Percentiles rank a stretch among this genome's conserved stretches.
Evolutionary conservation across 306 rosid genomes (phyloP).

Genomic region (Quercus variabilis): DNA sequence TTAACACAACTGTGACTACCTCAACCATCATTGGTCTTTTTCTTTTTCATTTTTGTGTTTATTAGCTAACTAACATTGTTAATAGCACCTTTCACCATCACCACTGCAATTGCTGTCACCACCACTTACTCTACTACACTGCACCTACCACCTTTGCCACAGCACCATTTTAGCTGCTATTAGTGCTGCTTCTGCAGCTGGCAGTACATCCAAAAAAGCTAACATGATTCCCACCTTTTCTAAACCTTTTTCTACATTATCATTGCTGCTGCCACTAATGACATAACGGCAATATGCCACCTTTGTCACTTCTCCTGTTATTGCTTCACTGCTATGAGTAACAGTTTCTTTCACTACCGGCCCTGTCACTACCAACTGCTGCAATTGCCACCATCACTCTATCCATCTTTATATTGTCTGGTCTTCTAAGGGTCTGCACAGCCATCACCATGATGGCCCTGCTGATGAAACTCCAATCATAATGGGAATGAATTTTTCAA

Average conservation of each 20-base stretch:
- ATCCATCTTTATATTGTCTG: not conserved
- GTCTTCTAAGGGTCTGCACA: not conserved
- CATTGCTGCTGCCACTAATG: not conserved
- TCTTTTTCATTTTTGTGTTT: not conserved
- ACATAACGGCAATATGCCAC: not conserved
- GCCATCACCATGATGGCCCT: not conserved
- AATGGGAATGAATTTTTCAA: not conserved
- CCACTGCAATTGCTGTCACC: not conserved
- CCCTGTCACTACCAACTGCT: not conserved
- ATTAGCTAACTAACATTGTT: not conserved
- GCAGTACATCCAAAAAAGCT: not conserved
- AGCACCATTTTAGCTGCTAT: not conserved
- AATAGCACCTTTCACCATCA: not conserved
- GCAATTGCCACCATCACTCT: slow-evolving; percentile 10
- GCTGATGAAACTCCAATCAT: not conserved
- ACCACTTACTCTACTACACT: not conserved
- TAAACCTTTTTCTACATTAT: not conserved
- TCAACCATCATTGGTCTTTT: not conserved
- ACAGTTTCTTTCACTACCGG: not conserved
- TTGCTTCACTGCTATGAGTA: not conserved
- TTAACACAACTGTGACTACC: not conserved
- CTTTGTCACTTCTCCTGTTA: not conserved
- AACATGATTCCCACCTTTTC: not conserved
- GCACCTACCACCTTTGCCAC: not conserved
- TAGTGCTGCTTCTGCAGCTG: not conserved